A percentile compares a stretch with the other conserved stretches of the same genome.
Evolutionary conservation across 805 yeast species (phyloP).

Genomic region (Kockiozyma suomiensis): DNA sequence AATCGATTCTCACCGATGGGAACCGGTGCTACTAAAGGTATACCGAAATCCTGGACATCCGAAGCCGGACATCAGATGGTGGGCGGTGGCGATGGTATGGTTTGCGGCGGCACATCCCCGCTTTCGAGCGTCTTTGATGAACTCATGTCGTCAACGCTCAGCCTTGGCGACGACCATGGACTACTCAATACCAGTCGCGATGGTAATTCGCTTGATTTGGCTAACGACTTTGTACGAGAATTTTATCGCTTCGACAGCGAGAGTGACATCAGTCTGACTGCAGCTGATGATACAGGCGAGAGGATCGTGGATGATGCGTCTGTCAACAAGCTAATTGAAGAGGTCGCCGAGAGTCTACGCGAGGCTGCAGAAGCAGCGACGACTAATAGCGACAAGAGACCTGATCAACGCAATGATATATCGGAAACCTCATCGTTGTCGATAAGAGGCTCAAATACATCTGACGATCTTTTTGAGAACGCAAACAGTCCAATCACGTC

Average conservation of each 20-base stretch:
- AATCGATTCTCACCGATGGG: conserved; percentile 4
- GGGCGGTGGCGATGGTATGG: background rate
- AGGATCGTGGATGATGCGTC: background rate
- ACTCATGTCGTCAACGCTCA: conserved; percentile 19
- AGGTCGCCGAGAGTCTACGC: background rate
- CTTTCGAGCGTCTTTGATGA: conserved; percentile 22
- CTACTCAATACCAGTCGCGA: background rate
- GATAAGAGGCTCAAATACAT: background rate
- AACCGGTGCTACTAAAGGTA: too few species aligned
- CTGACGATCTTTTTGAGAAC: conserved; percentile 5
- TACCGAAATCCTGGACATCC: too few species aligned
- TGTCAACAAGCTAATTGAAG: background rate
- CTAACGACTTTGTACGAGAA: conserved; percentile 29
- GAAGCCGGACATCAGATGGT: conserved; percentile 22
- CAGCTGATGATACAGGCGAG: background rate
- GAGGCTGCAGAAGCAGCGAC: background rate
- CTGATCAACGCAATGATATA: background rate
- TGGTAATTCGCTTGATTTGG: conserved; percentile 17
- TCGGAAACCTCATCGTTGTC: background rate
- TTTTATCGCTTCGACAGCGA: conserved; percentile 25
- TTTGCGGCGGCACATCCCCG: conserved; percentile 13
- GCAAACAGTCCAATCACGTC: conserved; percentile 10
- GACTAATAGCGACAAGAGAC: background rate
- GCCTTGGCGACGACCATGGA: conserved; percentile 10
- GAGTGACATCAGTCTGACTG: conserved; percentile 3